Conservation (phyloP, 345 rosid species). For the Erodium maritimum region DNA sequence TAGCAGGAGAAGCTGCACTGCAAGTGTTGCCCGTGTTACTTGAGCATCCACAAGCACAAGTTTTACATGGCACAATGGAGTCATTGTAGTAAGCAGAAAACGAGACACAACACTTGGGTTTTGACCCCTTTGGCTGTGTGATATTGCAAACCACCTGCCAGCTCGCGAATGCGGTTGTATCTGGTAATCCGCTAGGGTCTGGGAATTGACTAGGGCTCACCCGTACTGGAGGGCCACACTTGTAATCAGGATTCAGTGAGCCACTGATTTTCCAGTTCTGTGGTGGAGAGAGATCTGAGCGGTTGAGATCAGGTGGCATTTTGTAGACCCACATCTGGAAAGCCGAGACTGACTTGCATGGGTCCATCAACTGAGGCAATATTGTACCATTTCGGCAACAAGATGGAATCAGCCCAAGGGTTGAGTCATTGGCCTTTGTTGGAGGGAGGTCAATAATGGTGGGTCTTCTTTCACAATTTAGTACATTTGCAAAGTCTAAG, state of each 20-base stretch:
- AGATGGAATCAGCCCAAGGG: conserved; percentile 47
- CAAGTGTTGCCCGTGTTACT: conserved; percentile 40
- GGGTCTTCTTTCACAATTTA: conserved; percentile 81
- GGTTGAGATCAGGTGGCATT: conserved; percentile 83
- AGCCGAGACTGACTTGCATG: conserved; percentile 62
- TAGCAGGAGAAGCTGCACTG: conserved; percentile 54
- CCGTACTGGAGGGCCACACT: conserved; percentile 72
- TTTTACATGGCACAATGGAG: conserved; percentile 69
- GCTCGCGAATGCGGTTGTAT: conserved; percentile 61
- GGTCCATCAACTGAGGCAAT: conserved; percentile 71
- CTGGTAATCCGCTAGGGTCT: conserved; percentile 55
- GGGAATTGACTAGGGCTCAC: conserved; percentile 71
- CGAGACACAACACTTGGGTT: conserved; percentile 77
- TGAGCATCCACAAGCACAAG: conserved; percentile 92
- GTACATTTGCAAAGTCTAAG: conserved; percentile 55
- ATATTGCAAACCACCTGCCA: conserved; percentile 98
- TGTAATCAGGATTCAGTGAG: conserved; percentile 67
- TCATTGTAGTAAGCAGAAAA: conserved; percentile 90
- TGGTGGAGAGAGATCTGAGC: conserved; percentile 56
- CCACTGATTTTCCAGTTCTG: conserved; percentile 82
- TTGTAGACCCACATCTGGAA: conserved; percentile 82
- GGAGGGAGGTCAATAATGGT: conserved; percentile 77
- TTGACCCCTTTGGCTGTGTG: conserved; percentile 49
- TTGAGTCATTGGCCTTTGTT: conserved; percentile 66
- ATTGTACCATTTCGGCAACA: conserved; percentile 92